phyloP scores from a whole-genome alignment of 2,329 filamentous ascomycete genomes.

The Reticulascus tulasneorum region DNA sequence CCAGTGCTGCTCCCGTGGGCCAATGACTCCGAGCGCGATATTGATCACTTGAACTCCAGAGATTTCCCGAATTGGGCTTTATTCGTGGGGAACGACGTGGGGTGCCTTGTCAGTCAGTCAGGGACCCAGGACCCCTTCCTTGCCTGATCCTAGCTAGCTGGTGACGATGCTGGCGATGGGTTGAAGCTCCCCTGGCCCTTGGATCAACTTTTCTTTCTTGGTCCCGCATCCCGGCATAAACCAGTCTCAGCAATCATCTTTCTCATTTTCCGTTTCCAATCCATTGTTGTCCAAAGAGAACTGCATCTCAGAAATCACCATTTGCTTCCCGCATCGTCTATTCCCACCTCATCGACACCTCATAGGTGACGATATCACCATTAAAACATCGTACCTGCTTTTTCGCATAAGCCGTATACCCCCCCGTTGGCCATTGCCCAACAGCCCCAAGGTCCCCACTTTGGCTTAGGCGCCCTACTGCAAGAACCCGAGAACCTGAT shows the following conservation, averaged over 20 bases:
- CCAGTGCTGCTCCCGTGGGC: slow-evolving; percentile 11
- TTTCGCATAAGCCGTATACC: slow-evolving; percentile 10
- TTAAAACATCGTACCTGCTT: slow-evolving; percentile 7
- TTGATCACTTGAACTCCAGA: slow-evolving; percentile 13
- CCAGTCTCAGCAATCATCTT: slow-evolving; percentile 7
- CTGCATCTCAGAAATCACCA: slow-evolving; percentile 5
- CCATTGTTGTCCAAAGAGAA: slow-evolving; percentile 7
- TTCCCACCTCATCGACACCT: slow-evolving; percentile 9
- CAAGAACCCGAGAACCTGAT: not conserved
- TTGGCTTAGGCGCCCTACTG: slow-evolving; percentile 11
- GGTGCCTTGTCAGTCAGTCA: slow-evolving; percentile 10
- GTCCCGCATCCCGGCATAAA: slow-evolving; percentile 5
- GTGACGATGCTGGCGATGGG: slow-evolving; percentile 13
- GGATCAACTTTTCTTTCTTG: slow-evolving; percentile 5
- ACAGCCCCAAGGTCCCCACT: slow-evolving; percentile 9
- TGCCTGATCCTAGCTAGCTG: slow-evolving; percentile 8
- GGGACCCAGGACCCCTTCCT: slow-evolving; percentile 12
- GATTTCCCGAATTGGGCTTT: slow-evolving; percentile 7
- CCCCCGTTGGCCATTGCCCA: too few species aligned
- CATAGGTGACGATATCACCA: slow-evolving; percentile 14
- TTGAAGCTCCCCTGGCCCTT: slow-evolving; percentile 12
- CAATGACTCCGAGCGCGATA: slow-evolving; percentile 14
- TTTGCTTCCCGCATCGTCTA: slow-evolving; percentile 5
- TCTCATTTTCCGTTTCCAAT: slow-evolving; percentile 9
- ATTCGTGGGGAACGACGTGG: slow-evolving; percentile 12